phyloP scores from a whole-genome alignment of 768 basidiomycete genomes.

The Lepiota brunneoincarnata region DNA sequence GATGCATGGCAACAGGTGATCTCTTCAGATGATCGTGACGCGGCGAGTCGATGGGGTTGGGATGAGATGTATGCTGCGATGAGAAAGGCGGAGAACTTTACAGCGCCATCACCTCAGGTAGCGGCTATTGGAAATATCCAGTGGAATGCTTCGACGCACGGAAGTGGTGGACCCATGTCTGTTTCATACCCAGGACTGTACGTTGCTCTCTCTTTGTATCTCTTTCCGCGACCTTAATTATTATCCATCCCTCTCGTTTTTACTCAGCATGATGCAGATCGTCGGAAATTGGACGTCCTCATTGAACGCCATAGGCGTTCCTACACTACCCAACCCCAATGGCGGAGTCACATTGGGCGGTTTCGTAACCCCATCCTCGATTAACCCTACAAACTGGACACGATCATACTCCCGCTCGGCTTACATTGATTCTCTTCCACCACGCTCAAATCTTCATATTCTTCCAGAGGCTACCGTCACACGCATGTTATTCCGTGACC shows the following conservation, averaged over 20 bases:
- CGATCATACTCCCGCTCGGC: slow-evolving; percentile 64
- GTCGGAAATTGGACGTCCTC: slow-evolving; percentile 57
- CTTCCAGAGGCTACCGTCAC: slow-evolving; percentile 56
- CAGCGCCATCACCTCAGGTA: slow-evolving; percentile 39
- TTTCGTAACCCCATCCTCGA: slow-evolving; percentile 53
- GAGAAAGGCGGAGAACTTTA: slow-evolving; percentile 56
- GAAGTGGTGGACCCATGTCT: slow-evolving; percentile 45
- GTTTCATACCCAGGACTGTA: slow-evolving; percentile 45
- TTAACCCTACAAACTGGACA: slow-evolving; percentile 64
- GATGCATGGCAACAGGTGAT: slow-evolving; percentile 42
- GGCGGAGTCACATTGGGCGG: slow-evolving; percentile 47
- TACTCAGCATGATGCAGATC: slow-evolving; percentile 40
- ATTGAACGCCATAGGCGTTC: slow-evolving; percentile 42
- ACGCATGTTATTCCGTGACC: slow-evolving; percentile 41
- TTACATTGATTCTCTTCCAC: slow-evolving; percentile 60
- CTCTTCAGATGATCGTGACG: slow-evolving; percentile 24
- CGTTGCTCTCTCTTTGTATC: slow-evolving; percentile 17
- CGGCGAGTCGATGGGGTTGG: slow-evolving; percentile 41
- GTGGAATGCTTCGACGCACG: slow-evolving; percentile 43
- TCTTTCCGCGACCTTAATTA: not conserved
- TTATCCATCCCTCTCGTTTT: not conserved
- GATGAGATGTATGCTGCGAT: slow-evolving; percentile 40
- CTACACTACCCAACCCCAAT: slow-evolving; percentile 37
- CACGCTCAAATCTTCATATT: slow-evolving; percentile 55
- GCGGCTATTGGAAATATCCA: slow-evolving; percentile 38